Conservation (phyloP, 2,329 filamentous ascomycete species). For the Colletotrichum sp. region DNA sequence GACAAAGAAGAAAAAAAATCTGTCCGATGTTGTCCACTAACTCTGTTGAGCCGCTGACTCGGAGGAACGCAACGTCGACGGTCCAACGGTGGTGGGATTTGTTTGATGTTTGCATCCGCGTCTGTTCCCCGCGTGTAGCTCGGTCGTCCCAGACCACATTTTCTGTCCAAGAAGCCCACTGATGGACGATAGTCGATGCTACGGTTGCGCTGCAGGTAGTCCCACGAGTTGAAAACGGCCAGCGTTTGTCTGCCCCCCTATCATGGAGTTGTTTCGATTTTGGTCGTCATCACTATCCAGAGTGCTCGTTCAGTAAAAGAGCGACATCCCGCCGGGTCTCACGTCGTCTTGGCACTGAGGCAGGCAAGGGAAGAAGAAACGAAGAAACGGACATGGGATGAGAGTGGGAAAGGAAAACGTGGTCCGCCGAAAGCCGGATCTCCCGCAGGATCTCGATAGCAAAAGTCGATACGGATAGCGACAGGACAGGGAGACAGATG, state of each 20-base stretch:
- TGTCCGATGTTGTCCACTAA: background rate
- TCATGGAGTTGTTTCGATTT: background rate
- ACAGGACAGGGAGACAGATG: background rate
- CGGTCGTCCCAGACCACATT: background rate
- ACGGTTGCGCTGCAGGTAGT: background rate
- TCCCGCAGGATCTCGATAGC: background rate
- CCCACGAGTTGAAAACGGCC: background rate
- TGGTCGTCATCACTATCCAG: background rate
- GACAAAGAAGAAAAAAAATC: background rate
- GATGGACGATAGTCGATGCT: background rate
- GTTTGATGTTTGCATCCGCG: background rate
- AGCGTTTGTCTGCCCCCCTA: background rate
- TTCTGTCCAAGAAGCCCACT: background rate
- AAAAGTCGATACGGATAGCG: background rate
- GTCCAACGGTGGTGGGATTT: background rate
- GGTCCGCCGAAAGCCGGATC: background rate
- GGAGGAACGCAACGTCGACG: background rate
- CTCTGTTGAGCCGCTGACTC: constrained; percentile 3
- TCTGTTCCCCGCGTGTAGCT: background rate
- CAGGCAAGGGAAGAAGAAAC: background rate
- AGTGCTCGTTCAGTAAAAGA: background rate
- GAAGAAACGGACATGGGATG: background rate
- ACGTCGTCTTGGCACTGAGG: background rate
- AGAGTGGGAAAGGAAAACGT: background rate
- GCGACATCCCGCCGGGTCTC: background rate